Evolutionary conservation across 306 rosid species (phyloP).

Genomic region (Quercus wislizeni): DNA sequence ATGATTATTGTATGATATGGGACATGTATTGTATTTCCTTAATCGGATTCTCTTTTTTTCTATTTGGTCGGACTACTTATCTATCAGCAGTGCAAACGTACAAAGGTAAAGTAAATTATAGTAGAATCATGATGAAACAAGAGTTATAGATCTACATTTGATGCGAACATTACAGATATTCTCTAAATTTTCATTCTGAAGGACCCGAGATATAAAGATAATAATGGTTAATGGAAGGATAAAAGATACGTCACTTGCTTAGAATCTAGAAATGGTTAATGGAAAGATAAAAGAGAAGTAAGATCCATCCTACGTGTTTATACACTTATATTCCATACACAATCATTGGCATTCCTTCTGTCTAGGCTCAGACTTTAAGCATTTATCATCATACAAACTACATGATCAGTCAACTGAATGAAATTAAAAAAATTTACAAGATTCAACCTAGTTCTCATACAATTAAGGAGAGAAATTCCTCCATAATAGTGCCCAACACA

Average conservation of each 20-base stretch:
- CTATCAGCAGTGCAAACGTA: no score
- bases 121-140: no score
- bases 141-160: no score
- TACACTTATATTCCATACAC: background rate
- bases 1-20: no score
- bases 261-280: background rate
- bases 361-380: conserved; percentile 2
- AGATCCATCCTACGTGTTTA: background rate
- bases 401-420: background rate
- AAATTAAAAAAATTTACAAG: background rate
- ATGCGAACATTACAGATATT: no score
- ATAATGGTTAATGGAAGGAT: no score
- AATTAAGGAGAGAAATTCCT: background rate
- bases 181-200: no score
- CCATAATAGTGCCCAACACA: background rate
- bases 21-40: no score
- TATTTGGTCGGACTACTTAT: no score
- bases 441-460: background rate
- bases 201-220: no score
- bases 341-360: background rate
- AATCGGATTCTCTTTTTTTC: no score
- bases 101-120: no score
- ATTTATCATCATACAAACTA: background rate
- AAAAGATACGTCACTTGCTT: background rate
- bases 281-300: background rate